Percentiles rank a stretch among this genome's conserved stretches.
Conservation (phyloP, 345 rosid species). For the Eucalyptus lansdowneana region DNA sequence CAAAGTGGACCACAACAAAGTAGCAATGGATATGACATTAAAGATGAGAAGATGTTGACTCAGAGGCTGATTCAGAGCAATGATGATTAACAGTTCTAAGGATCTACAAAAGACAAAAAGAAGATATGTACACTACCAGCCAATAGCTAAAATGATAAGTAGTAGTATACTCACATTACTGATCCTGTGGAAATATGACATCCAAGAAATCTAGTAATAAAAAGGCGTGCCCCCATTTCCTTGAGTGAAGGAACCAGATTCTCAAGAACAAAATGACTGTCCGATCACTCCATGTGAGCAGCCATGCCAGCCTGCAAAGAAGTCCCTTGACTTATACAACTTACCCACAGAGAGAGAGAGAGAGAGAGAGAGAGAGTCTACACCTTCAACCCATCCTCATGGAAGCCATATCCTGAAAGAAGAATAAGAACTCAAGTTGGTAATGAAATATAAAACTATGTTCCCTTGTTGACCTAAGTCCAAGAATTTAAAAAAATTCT, state of each 20-base stretch:
- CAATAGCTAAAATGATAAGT: not conserved
- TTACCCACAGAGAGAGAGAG: not conserved
- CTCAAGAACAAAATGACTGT: slow-evolving; percentile 18
- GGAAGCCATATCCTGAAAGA: slow-evolving; percentile 86
- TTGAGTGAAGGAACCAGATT: slow-evolving; percentile 76
- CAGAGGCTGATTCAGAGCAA: not conserved
- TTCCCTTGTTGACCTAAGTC: not conserved
- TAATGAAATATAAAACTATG: not conserved
- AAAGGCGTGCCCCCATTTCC: slow-evolving; percentile 75
- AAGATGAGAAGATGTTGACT: not conserved
- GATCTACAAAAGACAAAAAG: not conserved
- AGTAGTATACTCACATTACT: slow-evolving; percentile 45
- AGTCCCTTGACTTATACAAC: not conserved
- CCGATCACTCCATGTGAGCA: slow-evolving; percentile 56
- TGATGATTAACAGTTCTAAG: not conserved
- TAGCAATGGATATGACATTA: not conserved
- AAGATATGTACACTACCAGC: not conserved
- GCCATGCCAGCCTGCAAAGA: slow-evolving; percentile 55
- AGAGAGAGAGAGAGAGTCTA: not conserved
- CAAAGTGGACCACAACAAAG: not conserved
- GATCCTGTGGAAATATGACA: slow-evolving; percentile 49
- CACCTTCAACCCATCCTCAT: slow-evolving; percentile 91
- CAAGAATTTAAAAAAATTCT: not conserved
- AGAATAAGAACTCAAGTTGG: not conserved
- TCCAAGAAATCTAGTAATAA: slow-evolving; percentile 61